phyloP scores from a whole-genome alignment of 2,329 filamentous ascomycete species.

The Aspergillus sp. region DNA sequence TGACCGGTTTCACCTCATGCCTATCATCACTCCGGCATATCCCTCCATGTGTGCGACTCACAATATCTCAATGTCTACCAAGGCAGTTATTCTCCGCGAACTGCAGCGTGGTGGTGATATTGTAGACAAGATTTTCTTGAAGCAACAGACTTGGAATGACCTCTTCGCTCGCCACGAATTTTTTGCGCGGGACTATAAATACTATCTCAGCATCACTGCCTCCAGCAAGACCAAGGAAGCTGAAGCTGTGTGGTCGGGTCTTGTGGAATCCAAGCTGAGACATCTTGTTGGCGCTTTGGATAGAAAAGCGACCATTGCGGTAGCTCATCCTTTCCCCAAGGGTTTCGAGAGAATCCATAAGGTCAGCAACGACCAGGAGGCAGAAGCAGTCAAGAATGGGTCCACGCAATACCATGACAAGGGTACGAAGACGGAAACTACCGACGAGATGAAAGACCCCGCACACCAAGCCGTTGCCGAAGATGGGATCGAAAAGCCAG shows the following conservation, averaged over 20 bases:
- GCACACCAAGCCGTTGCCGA: constrained; percentile 46
- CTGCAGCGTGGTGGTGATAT: constrained; percentile 73
- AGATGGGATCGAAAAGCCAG: constrained; percentile 38
- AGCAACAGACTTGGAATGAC: constrained; percentile 76
- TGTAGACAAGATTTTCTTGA: constrained; percentile 71
- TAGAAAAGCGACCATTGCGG: constrained; percentile 68
- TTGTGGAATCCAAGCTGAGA: constrained; percentile 89
- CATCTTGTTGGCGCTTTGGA: constrained; percentile 80
- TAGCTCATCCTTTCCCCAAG: constrained; percentile 90
- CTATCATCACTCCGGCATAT: constrained; percentile 95
- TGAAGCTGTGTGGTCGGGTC: constrained; percentile 81
- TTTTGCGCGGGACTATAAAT: constrained; percentile 89
- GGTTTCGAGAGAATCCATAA: constrained; percentile 79
- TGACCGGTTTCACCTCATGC: constrained; percentile 88
- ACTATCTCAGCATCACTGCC: constrained; percentile 85
- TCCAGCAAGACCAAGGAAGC: constrained; percentile 79
- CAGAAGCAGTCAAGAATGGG: constrained; percentile 58
- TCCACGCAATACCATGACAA: constrained; percentile 57
- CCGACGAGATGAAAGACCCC: constrained; percentile 47
- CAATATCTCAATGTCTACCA: constrained; percentile 84
- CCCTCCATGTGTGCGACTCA: constrained; percentile 97
- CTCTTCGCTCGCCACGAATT: constrained; percentile 88
- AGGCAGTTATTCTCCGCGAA: constrained; percentile 77
- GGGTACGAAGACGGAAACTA: constrained; percentile 47
- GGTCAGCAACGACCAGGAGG: constrained; percentile 58